Evolutionary conservation across 1,284 basidiomycete genomes (phyloP).

Genomic region (Naganishia sp.): DNA sequence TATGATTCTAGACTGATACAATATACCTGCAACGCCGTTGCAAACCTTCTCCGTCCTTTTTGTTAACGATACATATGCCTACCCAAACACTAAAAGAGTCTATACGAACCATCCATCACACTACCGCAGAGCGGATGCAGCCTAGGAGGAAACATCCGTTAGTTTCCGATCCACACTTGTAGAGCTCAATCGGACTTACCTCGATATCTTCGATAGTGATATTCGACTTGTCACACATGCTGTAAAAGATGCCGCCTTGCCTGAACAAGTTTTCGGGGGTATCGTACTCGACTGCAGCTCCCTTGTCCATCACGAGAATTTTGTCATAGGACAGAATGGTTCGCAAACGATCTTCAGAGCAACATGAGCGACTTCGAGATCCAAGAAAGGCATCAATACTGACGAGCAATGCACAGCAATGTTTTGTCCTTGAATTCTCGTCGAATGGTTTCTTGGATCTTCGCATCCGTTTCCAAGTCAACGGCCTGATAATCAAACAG

Average conservation of each 20-base stretch:
- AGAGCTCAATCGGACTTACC: not conserved
- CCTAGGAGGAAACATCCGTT: not conserved
- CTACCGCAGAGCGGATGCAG: slow-evolving; percentile 12
- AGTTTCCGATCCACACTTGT: not conserved
- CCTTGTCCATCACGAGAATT: slow-evolving; percentile 70
- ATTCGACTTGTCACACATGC: slow-evolving; percentile 71
- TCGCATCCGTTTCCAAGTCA: slow-evolving; percentile 69
- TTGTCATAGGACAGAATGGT: slow-evolving; percentile 80
- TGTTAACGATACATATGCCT: too few relatives aligned
- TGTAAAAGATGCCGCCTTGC: slow-evolving; percentile 70
- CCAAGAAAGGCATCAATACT: slow-evolving; percentile 35
- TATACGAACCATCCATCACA: too few relatives aligned
- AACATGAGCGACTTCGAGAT: not conserved
- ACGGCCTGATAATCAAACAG: slow-evolving; percentile 34
- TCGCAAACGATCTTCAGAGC: slow-evolving; percentile 59
- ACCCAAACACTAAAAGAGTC: too few relatives aligned
- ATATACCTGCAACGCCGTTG: too few relatives aligned
- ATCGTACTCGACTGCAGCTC: slow-evolving; percentile 70
- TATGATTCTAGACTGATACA: too few relatives aligned
- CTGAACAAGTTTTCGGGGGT: slow-evolving; percentile 72
- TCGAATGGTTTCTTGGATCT: slow-evolving; percentile 70
- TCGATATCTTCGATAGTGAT: slow-evolving; percentile 67
- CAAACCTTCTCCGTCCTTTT: too few relatives aligned
- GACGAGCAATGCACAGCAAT: slow-evolving; percentile 65
- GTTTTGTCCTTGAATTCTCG: slow-evolving; percentile 66